These are phyloP conservation scores for Cyphellophora europaea DNA, from an alignment of 2,329 filamentous ascomycete genomes.

Conservation along the genomic window DNA sequence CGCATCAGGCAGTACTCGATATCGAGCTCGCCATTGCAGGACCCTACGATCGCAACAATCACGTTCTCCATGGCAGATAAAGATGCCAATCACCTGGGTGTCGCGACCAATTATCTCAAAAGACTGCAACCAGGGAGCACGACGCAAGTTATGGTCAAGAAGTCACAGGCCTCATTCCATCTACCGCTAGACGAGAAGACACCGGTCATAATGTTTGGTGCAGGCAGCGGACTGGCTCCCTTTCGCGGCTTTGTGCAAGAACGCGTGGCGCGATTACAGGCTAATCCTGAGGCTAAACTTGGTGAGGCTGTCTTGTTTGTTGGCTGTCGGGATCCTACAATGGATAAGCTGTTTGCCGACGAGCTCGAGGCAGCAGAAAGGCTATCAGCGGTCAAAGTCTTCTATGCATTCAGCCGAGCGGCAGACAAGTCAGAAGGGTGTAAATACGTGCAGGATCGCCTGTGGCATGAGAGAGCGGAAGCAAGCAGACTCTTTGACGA, in stretches of 20 bases:
- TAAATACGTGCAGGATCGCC: slow-evolving; percentile 43
- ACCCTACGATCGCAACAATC: slow-evolving; percentile 49
- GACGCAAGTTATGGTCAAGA: slow-evolving; percentile 26
- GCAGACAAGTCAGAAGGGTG: slow-evolving; percentile 37
- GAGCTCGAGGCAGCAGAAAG: slow-evolving; percentile 47
- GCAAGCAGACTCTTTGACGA: slow-evolving; percentile 35
- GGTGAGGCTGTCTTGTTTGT: slow-evolving; percentile 27
- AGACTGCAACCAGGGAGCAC: slow-evolving; percentile 25
- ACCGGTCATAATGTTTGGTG: slow-evolving; percentile 30
- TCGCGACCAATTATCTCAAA: slow-evolving; percentile 53
- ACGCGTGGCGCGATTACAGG: slow-evolving; percentile 32
- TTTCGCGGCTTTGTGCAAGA: slow-evolving; percentile 58
- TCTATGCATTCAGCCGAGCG: slow-evolving; percentile 48
- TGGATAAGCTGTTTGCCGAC: slow-evolving; percentile 26
- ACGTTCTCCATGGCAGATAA: slow-evolving; percentile 58
- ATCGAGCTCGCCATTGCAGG: slow-evolving; percentile 60
- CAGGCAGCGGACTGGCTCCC: slow-evolving; percentile 47
- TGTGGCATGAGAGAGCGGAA: slow-evolving; percentile 39
- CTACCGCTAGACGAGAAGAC: slow-evolving; percentile 25
- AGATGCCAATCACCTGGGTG: slow-evolving; percentile 42
- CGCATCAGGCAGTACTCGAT: slow-evolving; percentile 72
- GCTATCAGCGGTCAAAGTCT: slow-evolving; percentile 51
- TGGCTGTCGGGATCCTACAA: slow-evolving; percentile 26
- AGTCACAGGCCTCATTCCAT: slow-evolving; percentile 27
- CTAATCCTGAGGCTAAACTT: slow-evolving; percentile 20